Evolutionary conservation across 2,329 filamentous ascomycete species (phyloP).

Genomic region (Nannizzia gypsea): DNA sequence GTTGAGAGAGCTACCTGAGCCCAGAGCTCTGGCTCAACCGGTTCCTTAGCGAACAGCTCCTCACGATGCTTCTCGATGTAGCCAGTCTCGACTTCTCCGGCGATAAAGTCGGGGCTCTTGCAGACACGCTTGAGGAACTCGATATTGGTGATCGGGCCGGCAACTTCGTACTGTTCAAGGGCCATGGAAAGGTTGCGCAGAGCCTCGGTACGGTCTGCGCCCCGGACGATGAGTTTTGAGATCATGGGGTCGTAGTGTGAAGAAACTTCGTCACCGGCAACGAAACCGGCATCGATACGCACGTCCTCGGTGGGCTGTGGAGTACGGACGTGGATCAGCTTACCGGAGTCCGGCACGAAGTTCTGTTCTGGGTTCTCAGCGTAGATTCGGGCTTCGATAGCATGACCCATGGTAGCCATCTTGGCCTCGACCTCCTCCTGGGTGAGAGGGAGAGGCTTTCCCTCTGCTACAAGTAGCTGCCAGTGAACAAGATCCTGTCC

Average conservation of each 20-base stretch:
- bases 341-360: slow-evolving; percentile 89
- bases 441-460: slow-evolving; percentile 52
- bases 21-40: slow-evolving; percentile 59
- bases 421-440: slow-evolving; percentile 54
- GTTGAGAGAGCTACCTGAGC: slow-evolving; percentile 77
- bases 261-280: slow-evolving; percentile 80
- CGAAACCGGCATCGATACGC: slow-evolving; percentile 86
- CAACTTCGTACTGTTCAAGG: slow-evolving; percentile 80
- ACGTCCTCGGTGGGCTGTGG: slow-evolving; percentile 59
- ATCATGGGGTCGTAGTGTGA: slow-evolving; percentile 99
- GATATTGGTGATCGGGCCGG: slow-evolving; percentile 86
- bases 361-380: slow-evolving; percentile 85
- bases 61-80: slow-evolving; percentile 84
- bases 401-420: slow-evolving; percentile 67
- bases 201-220: slow-evolving; percentile 62
- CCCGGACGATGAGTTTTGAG: slow-evolving; percentile 88
- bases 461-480: slow-evolving; percentile 80
- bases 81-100: slow-evolving; percentile 83
- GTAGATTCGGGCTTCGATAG: slow-evolving; percentile 93
- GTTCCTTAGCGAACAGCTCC: slow-evolving; percentile 59
- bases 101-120: slow-evolving; percentile 66
- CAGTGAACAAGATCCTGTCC: slow-evolving; percentile 77
- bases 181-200: slow-evolving; percentile 72
- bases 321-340: slow-evolving; percentile 68
- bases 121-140: slow-evolving; percentile 90